These are phyloP conservation scores for Carpinus viminea DNA, from an alignment of 306 rosid species.

Conservation along the genomic window DNA sequence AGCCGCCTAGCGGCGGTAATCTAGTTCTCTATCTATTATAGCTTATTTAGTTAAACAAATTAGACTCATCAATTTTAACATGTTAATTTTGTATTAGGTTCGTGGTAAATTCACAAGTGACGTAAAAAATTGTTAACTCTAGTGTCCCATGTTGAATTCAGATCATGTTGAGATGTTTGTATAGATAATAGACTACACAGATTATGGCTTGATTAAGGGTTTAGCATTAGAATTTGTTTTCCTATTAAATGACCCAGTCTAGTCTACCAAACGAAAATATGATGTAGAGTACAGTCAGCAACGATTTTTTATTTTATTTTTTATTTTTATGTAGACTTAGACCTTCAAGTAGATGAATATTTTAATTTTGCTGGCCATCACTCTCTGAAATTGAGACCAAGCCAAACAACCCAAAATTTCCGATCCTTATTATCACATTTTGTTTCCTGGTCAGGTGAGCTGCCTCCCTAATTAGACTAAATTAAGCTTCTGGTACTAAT, in stretches of 20 bases:
- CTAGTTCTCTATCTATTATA: too few relatives aligned
- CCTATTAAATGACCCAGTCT: background rate
- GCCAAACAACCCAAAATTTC: background rate
- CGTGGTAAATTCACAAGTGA: too few relatives aligned
- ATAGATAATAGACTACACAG: too few relatives aligned
- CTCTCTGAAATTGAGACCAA: background rate
- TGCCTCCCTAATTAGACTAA: background rate
- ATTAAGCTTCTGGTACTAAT: too few relatives aligned
- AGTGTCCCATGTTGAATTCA: too few relatives aligned
- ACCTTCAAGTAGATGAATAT: background rate
- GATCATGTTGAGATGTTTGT: too few relatives aligned
- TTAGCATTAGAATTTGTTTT: background rate
- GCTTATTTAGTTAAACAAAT: too few relatives aligned
- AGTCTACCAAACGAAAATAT: background rate
- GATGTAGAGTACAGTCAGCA: background rate
- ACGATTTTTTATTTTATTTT: background rate
- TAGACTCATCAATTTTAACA: too few relatives aligned
- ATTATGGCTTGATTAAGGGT: background rate
- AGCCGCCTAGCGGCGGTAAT: background rate
- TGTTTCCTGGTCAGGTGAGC: background rate
- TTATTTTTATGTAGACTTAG: background rate
- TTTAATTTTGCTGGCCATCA: background rate
- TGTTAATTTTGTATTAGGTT: too few relatives aligned
- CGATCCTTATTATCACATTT: too few relatives aligned
- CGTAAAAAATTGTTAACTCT: too few relatives aligned